These are phyloP conservation scores for Schwanniomyces polymorphus DNA, from an alignment of 805 yeast species.

Conservation along the genomic window DNA sequence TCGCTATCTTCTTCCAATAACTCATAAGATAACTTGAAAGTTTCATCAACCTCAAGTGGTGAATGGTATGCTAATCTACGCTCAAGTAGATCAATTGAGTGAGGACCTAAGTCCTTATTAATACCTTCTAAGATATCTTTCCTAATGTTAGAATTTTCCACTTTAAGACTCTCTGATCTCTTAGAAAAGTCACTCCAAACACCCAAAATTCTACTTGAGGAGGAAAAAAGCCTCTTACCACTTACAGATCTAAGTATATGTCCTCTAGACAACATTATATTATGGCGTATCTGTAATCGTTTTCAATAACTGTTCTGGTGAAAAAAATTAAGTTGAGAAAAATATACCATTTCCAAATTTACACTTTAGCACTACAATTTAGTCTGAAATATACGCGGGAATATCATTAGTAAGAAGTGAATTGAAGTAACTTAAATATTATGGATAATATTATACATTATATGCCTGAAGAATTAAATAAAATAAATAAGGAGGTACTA, in stretches of 20 bases:
- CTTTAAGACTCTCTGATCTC: constrained; percentile 27
- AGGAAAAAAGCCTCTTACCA: constrained; percentile 1
- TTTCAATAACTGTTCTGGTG: not conserved
- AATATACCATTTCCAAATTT: not conserved
- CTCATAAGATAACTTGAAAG: constrained; percentile 69
- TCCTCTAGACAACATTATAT: constrained; percentile 1
- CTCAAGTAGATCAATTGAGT: constrained; percentile 43
- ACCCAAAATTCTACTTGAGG: constrained; percentile 7
- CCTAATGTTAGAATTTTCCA: constrained; percentile 17
- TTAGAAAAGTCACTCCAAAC: constrained; percentile 34
- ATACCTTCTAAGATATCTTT: constrained; percentile 22
- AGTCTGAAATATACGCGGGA: not conserved
- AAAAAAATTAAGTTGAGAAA: not conserved
- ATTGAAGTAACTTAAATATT: not conserved
- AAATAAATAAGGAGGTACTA: not conserved
- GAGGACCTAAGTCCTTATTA: constrained; percentile 47
- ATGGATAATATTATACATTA: not conserved
- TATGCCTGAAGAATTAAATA: not conserved
- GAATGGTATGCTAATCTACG: constrained; percentile 57
- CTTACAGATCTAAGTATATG: constrained; percentile 1
- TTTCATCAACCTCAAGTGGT: constrained; percentile 69
- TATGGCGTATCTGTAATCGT: not conserved
- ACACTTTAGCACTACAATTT: not conserved
- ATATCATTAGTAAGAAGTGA: not conserved
- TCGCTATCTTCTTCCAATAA: constrained; percentile 52